A percentile compares a stretch with the other conserved stretches of the same genome.
Evolutionary conservation across 1,284 basidiomycete species (phyloP).

Genomic region (Sanghuangporus weigelae): DNA sequence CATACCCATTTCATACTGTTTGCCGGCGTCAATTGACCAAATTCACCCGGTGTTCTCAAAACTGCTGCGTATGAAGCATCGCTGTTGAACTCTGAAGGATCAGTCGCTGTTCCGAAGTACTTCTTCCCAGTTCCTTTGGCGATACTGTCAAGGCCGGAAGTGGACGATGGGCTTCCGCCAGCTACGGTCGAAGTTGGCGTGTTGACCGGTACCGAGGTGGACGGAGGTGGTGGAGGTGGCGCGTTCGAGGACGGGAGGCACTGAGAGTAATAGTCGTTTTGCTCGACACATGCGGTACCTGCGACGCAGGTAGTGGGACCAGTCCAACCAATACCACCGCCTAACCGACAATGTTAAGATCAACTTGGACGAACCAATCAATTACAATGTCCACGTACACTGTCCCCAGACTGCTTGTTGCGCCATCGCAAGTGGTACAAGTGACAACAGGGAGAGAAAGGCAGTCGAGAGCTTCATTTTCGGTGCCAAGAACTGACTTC

Average conservation of each 20-base stretch:
- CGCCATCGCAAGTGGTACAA: conserved; percentile 27
- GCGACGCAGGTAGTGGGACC: conserved; percentile 32
- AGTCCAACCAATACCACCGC: conserved; percentile 33
- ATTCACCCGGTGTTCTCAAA: conserved; percentile 25
- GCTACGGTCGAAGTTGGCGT: conserved; percentile 10
- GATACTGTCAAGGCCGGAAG: conserved; percentile 15
- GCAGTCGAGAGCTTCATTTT: conserved; percentile 28
- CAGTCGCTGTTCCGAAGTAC: conserved; percentile 25
- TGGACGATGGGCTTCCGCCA: conserved; percentile 5
- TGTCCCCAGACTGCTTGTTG: conserved; percentile 31
- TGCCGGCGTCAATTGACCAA: conserved; percentile 32
- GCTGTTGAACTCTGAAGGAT: conserved; percentile 20
- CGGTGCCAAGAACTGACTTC: background rate
- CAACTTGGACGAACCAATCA: background rate
- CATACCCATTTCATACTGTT: conserved; percentile 36
- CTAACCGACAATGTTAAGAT: conserved; percentile 15
- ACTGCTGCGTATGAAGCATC: conserved; percentile 22
- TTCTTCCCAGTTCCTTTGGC: conserved; percentile 24
- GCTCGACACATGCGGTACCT: conserved; percentile 25
- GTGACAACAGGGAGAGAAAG: conserved; percentile 25
- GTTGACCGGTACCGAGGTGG: background rate
- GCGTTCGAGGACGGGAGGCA: conserved; percentile 24
- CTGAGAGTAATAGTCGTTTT: conserved; percentile 31
- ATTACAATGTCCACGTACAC: conserved; percentile 23
- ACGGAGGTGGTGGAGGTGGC: conserved; percentile 1